Evolutionary conservation across 106 monocot species (phyloP), one percentile per base, ranked within the genome.

Genomic region (Dendrobium catenatum): DNA sequence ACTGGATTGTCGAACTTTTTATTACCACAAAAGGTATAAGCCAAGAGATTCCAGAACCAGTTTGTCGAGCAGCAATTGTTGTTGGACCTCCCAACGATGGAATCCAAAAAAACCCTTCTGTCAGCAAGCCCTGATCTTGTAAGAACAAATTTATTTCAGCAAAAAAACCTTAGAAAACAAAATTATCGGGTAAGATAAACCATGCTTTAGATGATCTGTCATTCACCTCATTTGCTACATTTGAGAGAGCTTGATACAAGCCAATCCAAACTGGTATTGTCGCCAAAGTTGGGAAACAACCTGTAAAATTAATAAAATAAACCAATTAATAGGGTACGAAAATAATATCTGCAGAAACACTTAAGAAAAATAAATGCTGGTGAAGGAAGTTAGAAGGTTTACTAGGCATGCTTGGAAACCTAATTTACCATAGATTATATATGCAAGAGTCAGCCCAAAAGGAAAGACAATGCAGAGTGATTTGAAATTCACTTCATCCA

Each of bases 31-130:
- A 99, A 73, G 99, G 95, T 66, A 99, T 47, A 37, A 99, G 98
- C 98, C 98, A 95, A 29, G 93, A 93, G 86, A 99, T 99, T 77
- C 99, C 95, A 80, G 95, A 86, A 79, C 99, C 99, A 79, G 89
- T 99, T 83, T 99, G 99, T 61, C 93, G 86, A 82, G 99, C 99
- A 88, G 99, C 99, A 79, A 99, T 95, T 56, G 93, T 95, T 83
- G 95, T 95, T 73, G 95, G 99, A 44, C 95, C 95, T 10, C 88
- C 91, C 81, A 99, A 82, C 37, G 95, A 95, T 15, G 95, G 99
- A 84, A 99, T 99, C 99, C 95, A 99, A 77, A 99, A 95, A 85
- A 99, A 95, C 27, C 99, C 99, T 88, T 99, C 99, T 24, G 93
- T 99, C 73, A 99, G 81, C 74, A 99, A 88, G 16, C 95, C 99